These are phyloP conservation scores for Emergomyces orientalis DNA, from an alignment of 2,329 filamentous ascomycete species.

Conservation along the genomic window DNA sequence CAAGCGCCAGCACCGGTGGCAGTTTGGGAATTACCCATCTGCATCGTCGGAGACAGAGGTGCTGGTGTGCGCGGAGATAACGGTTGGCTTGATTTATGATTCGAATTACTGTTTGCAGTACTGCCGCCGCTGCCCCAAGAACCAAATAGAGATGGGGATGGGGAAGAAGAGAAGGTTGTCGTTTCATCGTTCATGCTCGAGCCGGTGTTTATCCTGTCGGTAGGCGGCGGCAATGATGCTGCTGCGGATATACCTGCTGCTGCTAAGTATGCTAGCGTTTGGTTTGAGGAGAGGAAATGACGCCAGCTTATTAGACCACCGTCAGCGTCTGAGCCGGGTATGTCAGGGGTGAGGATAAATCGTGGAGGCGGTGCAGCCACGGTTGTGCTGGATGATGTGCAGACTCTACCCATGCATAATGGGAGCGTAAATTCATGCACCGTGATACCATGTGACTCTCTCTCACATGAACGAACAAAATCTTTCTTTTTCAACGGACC, in stretches of 20 bases:
- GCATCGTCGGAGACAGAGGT: slow-evolving; percentile 15
- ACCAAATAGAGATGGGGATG: slow-evolving; percentile 14
- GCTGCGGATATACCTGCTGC: slow-evolving; percentile 20
- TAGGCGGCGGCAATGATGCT: slow-evolving; percentile 23
- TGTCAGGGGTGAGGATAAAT: slow-evolving; percentile 36
- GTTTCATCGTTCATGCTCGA: slow-evolving; percentile 12
- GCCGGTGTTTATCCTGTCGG: slow-evolving; percentile 10
- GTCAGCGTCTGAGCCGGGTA: slow-evolving; percentile 34
- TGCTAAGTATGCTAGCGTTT: slow-evolving; percentile 30
- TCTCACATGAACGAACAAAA: not conserved
- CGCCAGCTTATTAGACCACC: slow-evolving; percentile 39
- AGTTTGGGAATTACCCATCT: slow-evolving; percentile 1
- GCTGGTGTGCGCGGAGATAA: slow-evolving; percentile 10
- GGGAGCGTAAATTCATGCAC: slow-evolving; percentile 36
- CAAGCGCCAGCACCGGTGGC: not conserved
- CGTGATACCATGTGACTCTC: slow-evolving; percentile 19
- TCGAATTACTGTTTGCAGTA: slow-evolving; percentile 7
- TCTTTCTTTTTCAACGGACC: slow-evolving; percentile 8
- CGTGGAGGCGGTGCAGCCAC: slow-evolving; percentile 21
- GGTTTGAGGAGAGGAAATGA: slow-evolving; percentile 34
- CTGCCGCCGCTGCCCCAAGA: slow-evolving; percentile 10
- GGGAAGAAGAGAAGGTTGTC: not conserved
- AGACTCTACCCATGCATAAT: slow-evolving; percentile 33
- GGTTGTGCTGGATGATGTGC: slow-evolving; percentile 7
- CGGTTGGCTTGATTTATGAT: slow-evolving; percentile 2